A percentile compares a stretch with the other conserved stretches of the same genome.
Evolutionary conservation across 768 basidiomycete species (phyloP).

Genomic region (Butyriboletus loyo): DNA sequence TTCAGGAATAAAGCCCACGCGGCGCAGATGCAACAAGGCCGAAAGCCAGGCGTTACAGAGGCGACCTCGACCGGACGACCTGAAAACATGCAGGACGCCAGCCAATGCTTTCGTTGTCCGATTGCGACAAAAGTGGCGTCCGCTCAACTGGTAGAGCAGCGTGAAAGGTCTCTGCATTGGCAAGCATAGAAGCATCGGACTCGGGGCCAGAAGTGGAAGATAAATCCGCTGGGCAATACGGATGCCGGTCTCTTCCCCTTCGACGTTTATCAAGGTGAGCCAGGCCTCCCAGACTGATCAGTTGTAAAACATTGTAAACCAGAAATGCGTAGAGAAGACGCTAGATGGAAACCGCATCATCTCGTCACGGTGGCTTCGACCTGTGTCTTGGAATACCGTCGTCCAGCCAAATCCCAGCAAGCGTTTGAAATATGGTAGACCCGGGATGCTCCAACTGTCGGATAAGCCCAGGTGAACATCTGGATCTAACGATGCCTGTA

Average conservation of each 20-base stretch:
- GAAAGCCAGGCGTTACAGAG: constrained; percentile 47
- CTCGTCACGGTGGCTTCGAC: constrained; percentile 18
- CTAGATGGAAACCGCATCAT: constrained; percentile 42
- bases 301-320: constrained; percentile 53
- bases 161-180: not conserved
- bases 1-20: constrained; percentile 66
- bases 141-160: constrained; percentile 2
- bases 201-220: not conserved
- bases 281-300: constrained; percentile 49
- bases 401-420: constrained; percentile 70
- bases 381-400: constrained; percentile 6
- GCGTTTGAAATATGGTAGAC: constrained; percentile 66
- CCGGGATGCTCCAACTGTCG: constrained; percentile 71
- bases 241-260: constrained; percentile 22
- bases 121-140: constrained; percentile 13
- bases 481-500: not conserved
- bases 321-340: constrained; percentile 57
- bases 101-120: not conserved
- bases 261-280: constrained; percentile 45
- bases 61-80: constrained; percentile 44
- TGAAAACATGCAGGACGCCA: constrained; percentile 15
- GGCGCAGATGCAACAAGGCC: constrained; percentile 39
- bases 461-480: not conserved
- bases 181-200: not conserved
- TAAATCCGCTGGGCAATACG: constrained; percentile 16